Percentiles rank a stretch among this genome's conserved stretches.
These are phyloP conservation scores for Coemansia javaensis DNA, from an alignment of 192 early-diverging fungal genomes.

Conservation along the genomic window DNA sequence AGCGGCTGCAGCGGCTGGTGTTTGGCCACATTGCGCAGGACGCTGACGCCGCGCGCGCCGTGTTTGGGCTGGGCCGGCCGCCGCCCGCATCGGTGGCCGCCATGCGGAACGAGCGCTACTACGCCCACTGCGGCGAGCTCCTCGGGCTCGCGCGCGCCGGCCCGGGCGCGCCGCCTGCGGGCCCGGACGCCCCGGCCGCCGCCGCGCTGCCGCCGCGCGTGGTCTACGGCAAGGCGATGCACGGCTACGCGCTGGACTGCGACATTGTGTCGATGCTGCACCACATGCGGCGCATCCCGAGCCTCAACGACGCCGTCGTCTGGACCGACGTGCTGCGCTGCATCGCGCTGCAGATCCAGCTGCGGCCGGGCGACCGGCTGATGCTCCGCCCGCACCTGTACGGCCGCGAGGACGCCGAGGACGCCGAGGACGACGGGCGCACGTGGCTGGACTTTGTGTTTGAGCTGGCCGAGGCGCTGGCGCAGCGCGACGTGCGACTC, in stretches of 20 bases:
- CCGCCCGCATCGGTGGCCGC: too few relatives aligned
- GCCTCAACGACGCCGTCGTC: constrained; percentile 11
- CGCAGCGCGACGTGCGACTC: constrained; percentile 3
- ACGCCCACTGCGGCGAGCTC: constrained; percentile 6
- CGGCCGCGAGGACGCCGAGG: not conserved
- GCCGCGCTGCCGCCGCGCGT: not conserved
- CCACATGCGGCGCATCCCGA: constrained; percentile 13
- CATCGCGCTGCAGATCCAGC: constrained; percentile 10
- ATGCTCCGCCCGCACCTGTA: constrained; percentile 4
- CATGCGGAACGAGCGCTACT: not conserved
- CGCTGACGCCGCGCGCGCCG: not conserved
- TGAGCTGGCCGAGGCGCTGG: not conserved
- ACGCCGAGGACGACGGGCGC: not conserved
- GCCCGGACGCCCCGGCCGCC: too few relatives aligned
- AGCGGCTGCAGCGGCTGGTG: constrained; percentile 10
- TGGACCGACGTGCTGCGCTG: constrained; percentile 29
- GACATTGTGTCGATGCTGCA: constrained; percentile 16
- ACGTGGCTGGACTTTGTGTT: constrained; percentile 19
- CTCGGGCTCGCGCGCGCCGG: constrained; percentile 3
- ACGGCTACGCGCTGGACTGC: constrained; percentile 10
- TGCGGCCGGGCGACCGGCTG: not conserved
- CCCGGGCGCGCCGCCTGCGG: not conserved
- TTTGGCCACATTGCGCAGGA: constrained; percentile 11
- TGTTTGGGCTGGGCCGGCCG: constrained; percentile 4
- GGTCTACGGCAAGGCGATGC: constrained; percentile 13